Conservation (phyloP, 1,139 yeast genomes). For the Pichia sp. region DNA sequence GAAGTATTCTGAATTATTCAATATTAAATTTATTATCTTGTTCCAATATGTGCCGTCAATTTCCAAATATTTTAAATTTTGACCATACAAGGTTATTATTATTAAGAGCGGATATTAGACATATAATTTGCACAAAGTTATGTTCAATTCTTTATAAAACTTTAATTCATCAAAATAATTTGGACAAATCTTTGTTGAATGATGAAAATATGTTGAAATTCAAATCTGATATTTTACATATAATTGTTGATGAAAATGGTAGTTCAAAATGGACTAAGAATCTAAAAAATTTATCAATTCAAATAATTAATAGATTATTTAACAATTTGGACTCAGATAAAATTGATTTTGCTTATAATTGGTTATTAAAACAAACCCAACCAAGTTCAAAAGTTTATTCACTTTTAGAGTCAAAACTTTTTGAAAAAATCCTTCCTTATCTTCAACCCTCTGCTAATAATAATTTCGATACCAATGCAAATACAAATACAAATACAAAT, state of each 20-base stretch:
- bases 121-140: constrained; percentile 72
- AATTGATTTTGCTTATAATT: constrained; percentile 65
- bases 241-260: constrained; percentile 80
- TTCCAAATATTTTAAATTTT: constrained; percentile 81
- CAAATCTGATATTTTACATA: constrained; percentile 62
- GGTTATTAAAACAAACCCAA: constrained; percentile 83
- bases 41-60: constrained; percentile 74
- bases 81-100: constrained; percentile 77
- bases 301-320: constrained; percentile 39
- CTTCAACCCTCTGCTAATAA: not conserved
- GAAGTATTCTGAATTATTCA: constrained; percentile 38
- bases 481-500: no score
- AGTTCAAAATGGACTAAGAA: constrained; percentile 88
- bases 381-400: constrained; percentile 78
- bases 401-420: constrained; percentile 64
- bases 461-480: not conserved
- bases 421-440: constrained; percentile 38
- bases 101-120: constrained; percentile 79
- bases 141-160: constrained; percentile 62
- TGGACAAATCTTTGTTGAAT: constrained; percentile 27
- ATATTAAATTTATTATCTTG: constrained; percentile 64
- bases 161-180: constrained; percentile 21
- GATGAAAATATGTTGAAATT: constrained; percentile 17
- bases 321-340: constrained; percentile 31
- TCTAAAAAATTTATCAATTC: constrained; percentile 65